Evolutionary conservation across 306 rosid species (phyloP).

Genomic region (Medicago truncatula): MtrunA17r5.0-ANR NC_053046.1:34187501-34188000

Average conservation of each 20-base stretch:
- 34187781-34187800: conserved; percentile 24
- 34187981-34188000: not conserved
- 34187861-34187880: conserved; percentile 78
- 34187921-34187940: conserved; percentile 67
- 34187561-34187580: conserved; percentile 31
- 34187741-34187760: conserved; percentile 8
- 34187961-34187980: conserved; percentile 11
- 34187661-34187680: conserved; percentile 24
- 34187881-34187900: conserved; percentile 66
- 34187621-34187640: conserved; percentile 25
- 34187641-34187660: conserved; percentile 31
- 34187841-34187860: conserved; percentile 88
- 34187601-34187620: conserved; percentile 4
- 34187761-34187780: not conserved
- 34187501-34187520: conserved; percentile 78
- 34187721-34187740: conserved; percentile 20
- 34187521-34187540: conserved; percentile 14
- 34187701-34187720: conserved; percentile 7
- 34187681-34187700: conserved; percentile 8
- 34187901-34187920: conserved; percentile 78
- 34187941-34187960: conserved; percentile 20
- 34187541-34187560: conserved; percentile 26
- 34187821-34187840: conserved; percentile 55
- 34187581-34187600: conserved; percentile 23
- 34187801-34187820: conserved; percentile 26